phyloP scores from a whole-genome alignment of 306 rosid species.

The Gastrolobium bilobum region DNA sequence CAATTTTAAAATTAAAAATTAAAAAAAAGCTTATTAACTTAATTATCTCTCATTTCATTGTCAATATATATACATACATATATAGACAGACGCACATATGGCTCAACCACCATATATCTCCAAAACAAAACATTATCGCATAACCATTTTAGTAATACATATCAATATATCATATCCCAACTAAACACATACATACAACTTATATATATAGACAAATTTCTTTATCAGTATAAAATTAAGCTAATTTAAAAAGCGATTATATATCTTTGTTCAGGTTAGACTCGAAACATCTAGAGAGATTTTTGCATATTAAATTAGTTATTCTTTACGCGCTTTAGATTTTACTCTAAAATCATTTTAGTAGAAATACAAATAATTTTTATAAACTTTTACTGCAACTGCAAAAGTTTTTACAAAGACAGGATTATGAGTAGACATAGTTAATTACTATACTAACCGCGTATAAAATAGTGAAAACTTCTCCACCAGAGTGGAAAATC shows the following conservation, averaged over 20 bases:
- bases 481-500: constrained; percentile 81
- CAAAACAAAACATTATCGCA: constrained; percentile 50
- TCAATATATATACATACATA: background rate
- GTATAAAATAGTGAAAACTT: constrained; percentile 83
- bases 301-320: background rate
- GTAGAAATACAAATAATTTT: background rate
- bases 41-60: constrained; percentile 23
- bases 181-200: constrained; percentile 20
- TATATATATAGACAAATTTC: constrained; percentile 11
- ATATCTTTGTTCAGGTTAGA: background rate
- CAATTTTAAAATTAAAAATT: background rate
- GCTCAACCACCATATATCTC: constrained; percentile 31
- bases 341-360: background rate
- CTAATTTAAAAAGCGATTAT: constrained; percentile 12
- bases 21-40: background rate
- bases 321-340: background rate
- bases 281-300: background rate
- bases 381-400: no score
- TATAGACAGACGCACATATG: no score
- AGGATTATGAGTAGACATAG: background rate
- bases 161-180: constrained; percentile 45
- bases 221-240: background rate
- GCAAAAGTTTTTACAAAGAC: no score
- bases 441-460: constrained; percentile 71
- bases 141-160: constrained; percentile 46